Evolutionary conservation across 2,329 filamentous ascomycete genomes (phyloP), one percentile per base, ranked within the genome.

Genomic region (Cytospora piceae): DNA sequence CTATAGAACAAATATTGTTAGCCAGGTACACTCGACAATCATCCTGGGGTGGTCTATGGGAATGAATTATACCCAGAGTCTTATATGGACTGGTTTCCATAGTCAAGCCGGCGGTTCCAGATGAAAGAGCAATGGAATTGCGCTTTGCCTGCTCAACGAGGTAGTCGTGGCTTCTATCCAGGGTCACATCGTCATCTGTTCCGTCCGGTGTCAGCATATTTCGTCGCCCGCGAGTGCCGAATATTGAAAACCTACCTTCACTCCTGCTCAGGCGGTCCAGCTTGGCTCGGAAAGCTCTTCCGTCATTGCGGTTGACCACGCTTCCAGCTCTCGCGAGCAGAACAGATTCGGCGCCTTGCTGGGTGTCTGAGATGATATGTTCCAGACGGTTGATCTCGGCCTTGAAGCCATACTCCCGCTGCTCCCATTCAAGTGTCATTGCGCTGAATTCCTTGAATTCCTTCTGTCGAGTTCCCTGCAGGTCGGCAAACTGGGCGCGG

Each of bases 311-410:
- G 24, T 60, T 42, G 37, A 59, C 63, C 20, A 67, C 55, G 17
- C 64, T 68, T 42, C 58, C 61, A 61, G 49, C 61, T 37, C 64
- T 65, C n/a, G 58, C 58, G 27, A 61, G 39, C 14, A 69, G 31
- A 31, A 65, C 67, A 34, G 61, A 64, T 42, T 61, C 52, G 8
- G 56, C 58, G 49, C 65, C 63, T 32, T 60, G 37, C 32, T 65
- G 65, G 11, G 63, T 63, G n/a, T 39, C 58, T 8, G 58, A 57
- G 29, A 69, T 64, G 52, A 69, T 63, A 20, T 59, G 67, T 55
- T 69, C 65, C 37, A 69, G 61, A 34, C 67, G 65, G 12, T 58
- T 61, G 63, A 69, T 64, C 31, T 69, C 59, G 3, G 62, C 63
- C 57, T 68, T 68, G 63, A 58, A 64, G 22, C 27, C 49, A 29